Evolutionary conservation across 768 basidiomycete species (phyloP).

Genomic region (Termitomyces sp.): DNA sequence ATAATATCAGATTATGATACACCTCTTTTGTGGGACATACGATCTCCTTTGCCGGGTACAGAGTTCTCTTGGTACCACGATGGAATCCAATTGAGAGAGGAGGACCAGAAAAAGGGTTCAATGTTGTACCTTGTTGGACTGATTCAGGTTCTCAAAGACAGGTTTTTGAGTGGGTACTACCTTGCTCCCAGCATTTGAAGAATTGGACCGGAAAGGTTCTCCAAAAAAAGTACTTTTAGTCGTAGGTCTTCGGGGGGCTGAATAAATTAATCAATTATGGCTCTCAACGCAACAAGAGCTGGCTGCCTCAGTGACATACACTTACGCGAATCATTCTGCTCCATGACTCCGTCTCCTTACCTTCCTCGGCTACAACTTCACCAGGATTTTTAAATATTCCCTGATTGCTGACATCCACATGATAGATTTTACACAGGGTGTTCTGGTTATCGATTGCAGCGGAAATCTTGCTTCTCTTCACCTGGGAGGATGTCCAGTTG

Average conservation of each 20-base stretch:
- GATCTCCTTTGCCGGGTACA: conserved; percentile 36
- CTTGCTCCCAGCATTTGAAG: conserved; percentile 55
- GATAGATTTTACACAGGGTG: conserved; percentile 25
- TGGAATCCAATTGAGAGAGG: conserved; percentile 62
- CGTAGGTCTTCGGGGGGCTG: conserved; percentile 32
- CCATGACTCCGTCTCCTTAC: conserved; percentile 34
- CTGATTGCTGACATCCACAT: conserved; percentile 31
- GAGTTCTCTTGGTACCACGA: conserved; percentile 54
- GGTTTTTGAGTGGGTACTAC: conserved; percentile 22
- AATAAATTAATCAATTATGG: not conserved
- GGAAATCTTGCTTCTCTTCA: conserved; percentile 32
- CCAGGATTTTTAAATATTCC: conserved; percentile 32
- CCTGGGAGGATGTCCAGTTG: conserved; percentile 48
- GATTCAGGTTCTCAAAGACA: not conserved
- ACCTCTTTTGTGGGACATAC: conserved; percentile 25
- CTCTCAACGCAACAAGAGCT: not conserved
- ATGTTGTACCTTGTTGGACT: conserved; percentile 40
- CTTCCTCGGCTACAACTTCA: conserved; percentile 12
- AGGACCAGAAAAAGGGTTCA: conserved; percentile 66
- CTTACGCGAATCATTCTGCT: conserved; percentile 19
- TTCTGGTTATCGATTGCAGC: conserved; percentile 23
- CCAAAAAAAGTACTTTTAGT: conserved; percentile 45
- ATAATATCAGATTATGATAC: not conserved
- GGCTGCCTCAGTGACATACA: conserved; percentile 28
- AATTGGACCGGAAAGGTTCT: conserved; percentile 45